Conservation (phyloP, 768 basidiomycete genomes). For the Hygrocybe coccinea region DNA sequence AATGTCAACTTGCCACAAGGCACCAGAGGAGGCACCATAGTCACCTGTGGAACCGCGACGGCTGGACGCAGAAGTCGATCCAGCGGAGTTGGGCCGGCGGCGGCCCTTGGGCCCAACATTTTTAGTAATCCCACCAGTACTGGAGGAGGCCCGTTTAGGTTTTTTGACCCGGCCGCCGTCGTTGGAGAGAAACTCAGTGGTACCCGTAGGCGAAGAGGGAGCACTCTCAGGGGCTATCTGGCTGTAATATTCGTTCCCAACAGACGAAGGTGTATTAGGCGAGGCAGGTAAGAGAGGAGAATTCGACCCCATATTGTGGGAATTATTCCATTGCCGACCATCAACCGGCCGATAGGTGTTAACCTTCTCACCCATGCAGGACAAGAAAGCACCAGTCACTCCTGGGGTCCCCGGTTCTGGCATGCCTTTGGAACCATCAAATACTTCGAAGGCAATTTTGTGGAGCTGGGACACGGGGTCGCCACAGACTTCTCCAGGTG, state of each 20-base stretch:
- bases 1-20: slow-evolving; percentile 85
- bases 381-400: slow-evolving; percentile 74
- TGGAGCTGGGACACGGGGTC: slow-evolving; percentile 94
- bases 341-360: slow-evolving; percentile 85
- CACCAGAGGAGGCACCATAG: slow-evolving; percentile 66
- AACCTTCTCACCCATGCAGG: slow-evolving; percentile 91
- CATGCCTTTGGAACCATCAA: slow-evolving; percentile 60
- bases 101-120: slow-evolving; percentile 49
- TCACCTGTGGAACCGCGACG: slow-evolving; percentile 66
- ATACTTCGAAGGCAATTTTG: slow-evolving; percentile 93
- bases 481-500: slow-evolving; percentile 82
- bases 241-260: slow-evolving; percentile 61
- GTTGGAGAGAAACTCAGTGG: slow-evolving; percentile 66
- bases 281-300: slow-evolving; percentile 66
- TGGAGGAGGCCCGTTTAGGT: slow-evolving; percentile 67
- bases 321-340: slow-evolving; percentile 70
- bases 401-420: slow-evolving; percentile 79
- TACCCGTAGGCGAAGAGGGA: slow-evolving; percentile 61
- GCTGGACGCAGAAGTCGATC: slow-evolving; percentile 55
- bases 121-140: slow-evolving; percentile 56
- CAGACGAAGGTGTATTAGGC: slow-evolving; percentile 57
- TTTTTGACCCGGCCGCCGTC: slow-evolving; percentile 85
- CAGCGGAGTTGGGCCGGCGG: slow-evolving; percentile 72
- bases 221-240: slow-evolving; percentile 53
- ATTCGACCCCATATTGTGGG: slow-evolving; percentile 37